Base-by-base conservation (phyloP, 805 yeast species). In the Cephaloascus albidus region DNA sequence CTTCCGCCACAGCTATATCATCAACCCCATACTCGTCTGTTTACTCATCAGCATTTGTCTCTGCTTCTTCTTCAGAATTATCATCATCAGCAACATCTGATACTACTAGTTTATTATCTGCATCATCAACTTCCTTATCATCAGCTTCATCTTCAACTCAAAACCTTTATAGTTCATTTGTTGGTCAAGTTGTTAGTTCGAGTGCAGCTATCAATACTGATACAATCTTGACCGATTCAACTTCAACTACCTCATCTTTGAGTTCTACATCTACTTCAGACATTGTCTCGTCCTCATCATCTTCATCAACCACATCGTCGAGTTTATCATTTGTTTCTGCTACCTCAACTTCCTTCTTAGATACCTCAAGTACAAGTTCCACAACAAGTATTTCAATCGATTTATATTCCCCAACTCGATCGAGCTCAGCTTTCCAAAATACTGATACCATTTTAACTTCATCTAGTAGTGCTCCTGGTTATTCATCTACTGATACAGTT, bases 331-430 rank as follows among this genome's bases (percentile, higher is more conserved):
- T n/a, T 38, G n/a, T 6, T 6, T 26, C 14, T 18, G 35, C 48
- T 10, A 39, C 60, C 10, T 42, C 49, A 17, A 46, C 54, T 23
- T 8, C 10, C 28, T 23, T 23, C 28, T 8, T 12, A 23, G 12
- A 12, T 23, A 4, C 18, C n/a, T n/a, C n/a, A n/a, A n/a, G n/a
- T n/a, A n/a, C n/a, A n/a, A n/a, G n/a, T n/a, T n/a, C n/a, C n/a
- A n/a, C n/a, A n/a, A n/a, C n/a, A n/a, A n/a, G n/a, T n/a, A n/a
- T n/a, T n/a, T n/a, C n/a, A n/a, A n/a, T n/a, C n/a, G n/a, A n/a
- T n/a, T n/a, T n/a, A n/a, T n/a, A n/a, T n/a, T n/a, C n/a, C n/a
- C n/a, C n/a, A n/a, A n/a, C n/a, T n/a, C n/a, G n/a, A n/a, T n/a
- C n/a, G n/a, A n/a, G n/a, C n/a, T n/a, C n/a, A n/a, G 31, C 43